A percentile compares a stretch with the other conserved stretches of the same genome.
Conservation (phyloP, 1,284 basidiomycete genomes). For the Butyriboletus regius region DNA sequence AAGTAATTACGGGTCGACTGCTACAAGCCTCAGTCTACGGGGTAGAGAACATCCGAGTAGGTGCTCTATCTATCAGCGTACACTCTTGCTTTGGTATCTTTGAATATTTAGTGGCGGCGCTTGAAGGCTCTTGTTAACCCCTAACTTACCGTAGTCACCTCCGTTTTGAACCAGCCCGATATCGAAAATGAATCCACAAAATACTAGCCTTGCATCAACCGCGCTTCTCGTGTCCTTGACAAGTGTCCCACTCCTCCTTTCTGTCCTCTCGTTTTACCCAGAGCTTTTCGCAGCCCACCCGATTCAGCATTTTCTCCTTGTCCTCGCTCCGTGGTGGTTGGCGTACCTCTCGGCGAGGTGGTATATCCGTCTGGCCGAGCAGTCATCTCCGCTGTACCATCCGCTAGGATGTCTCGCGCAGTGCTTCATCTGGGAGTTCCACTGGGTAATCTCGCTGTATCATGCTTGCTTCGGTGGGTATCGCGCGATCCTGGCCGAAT, state of each 20-base stretch:
- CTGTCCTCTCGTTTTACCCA: conserved; percentile 13
- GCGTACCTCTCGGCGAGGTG: conserved; percentile 19
- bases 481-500: background rate
- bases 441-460: conserved; percentile 21
- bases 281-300: conserved; percentile 12
- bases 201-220: background rate
- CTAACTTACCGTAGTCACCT: conserved; percentile 3
- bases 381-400: conserved; percentile 24
- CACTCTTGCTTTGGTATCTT: background rate
- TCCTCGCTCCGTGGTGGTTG: conserved; percentile 20
- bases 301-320: conserved; percentile 13
- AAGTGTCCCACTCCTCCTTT: conserved; percentile 16
- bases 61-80: too few relatives aligned
- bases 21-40: too few relatives aligned
- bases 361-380: conserved; percentile 21
- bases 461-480: conserved; percentile 19
- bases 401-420: conserved; percentile 24
- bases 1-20: too few relatives aligned
- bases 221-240: conserved; percentile 13
- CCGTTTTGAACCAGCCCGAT: too few relatives aligned
- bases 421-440: conserved; percentile 24
- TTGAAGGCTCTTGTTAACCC: background rate
- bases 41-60: too few relatives aligned
- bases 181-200: conserved; percentile 8
- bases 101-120: conserved; percentile 8